Evolutionary conservation across 116 monocot species (phyloP).

Genomic region (Cymodocea nodosa): DNA sequence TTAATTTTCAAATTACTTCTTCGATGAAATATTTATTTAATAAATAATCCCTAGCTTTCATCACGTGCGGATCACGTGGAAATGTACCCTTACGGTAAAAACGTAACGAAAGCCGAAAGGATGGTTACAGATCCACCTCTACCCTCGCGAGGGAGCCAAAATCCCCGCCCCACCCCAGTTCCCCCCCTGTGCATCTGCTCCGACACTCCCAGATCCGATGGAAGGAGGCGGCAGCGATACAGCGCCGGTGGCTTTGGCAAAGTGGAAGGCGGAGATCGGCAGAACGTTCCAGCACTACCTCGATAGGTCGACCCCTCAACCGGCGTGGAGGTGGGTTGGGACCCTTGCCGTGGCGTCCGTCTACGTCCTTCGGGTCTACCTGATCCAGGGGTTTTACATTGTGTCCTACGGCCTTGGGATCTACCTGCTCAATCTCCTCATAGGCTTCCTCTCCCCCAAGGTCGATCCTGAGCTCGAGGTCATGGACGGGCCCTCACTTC

Average conservation of each 20-base stretch:
- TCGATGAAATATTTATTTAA: no score
- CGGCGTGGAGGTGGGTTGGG: constrained; percentile 44
- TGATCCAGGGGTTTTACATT: constrained; percentile 51
- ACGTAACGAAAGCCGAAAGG: no score
- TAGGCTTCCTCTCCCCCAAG: constrained; percentile 69
- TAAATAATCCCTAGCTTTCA: no score
- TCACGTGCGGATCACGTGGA: no score
- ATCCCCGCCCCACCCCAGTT: no score
- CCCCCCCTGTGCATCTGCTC: background rate
- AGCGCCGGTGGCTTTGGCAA: constrained; percentile 19
- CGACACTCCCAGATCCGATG: background rate
- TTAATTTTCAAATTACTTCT: no score
- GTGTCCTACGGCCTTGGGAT: constrained; percentile 68
- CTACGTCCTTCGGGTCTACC: constrained; percentile 38
- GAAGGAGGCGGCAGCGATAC: constrained; percentile 14
- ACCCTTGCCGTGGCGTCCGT: constrained; percentile 22
- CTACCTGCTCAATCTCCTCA: constrained; percentile 72
- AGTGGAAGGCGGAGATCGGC: constrained; percentile 33
- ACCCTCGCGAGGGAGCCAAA: no score
- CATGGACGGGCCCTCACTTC: constrained; percentile 44
- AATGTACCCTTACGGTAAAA: no score
- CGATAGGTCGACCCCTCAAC: constrained; percentile 53
- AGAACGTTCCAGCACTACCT: constrained; percentile 50
- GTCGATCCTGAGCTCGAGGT: constrained; percentile 61
- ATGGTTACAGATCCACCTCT: no score